Conservation (phyloP, 331 rosid species). For the Malus hybrid region DNA sequence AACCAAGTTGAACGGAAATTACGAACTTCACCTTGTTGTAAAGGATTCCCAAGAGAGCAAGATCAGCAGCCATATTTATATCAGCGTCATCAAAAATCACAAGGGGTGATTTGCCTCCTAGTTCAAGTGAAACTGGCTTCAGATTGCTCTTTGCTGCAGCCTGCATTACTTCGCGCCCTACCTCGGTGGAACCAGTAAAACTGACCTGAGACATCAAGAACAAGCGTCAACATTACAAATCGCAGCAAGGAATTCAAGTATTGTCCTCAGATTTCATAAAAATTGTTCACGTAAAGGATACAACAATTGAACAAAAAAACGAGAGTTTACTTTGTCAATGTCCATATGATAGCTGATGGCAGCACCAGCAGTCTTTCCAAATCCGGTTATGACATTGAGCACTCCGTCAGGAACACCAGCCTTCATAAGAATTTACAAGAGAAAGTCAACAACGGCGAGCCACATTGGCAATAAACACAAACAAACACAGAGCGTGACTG, state of each 20-base stretch:
- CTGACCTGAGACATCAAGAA: conserved; percentile 37
- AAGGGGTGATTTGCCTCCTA: conserved; percentile 87
- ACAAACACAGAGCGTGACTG: background rate
- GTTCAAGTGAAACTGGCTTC: conserved; percentile 69
- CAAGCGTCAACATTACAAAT: background rate
- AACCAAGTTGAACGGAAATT: background rate
- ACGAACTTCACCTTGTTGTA: conserved; percentile 45
- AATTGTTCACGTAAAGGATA: background rate
- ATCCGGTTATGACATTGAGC: conserved; percentile 76
- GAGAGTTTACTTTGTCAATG: conserved; percentile 53
- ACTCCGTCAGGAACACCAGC: conserved; percentile 96
- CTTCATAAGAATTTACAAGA: conserved; percentile 18
- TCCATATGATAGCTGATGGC: conserved; percentile 75
- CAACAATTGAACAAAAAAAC: background rate
- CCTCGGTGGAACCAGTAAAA: conserved; percentile 75
- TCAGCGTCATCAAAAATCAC: conserved; percentile 74
- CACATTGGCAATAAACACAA: background rate
- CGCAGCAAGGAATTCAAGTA: background rate
- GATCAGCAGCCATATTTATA: conserved; percentile 1
- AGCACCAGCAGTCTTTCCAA: conserved; percentile 73
- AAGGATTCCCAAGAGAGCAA: conserved; percentile 50
- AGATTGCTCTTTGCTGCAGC: conserved; percentile 75
- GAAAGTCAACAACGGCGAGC: background rate
- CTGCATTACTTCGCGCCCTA: conserved; percentile 65
- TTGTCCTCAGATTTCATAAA: background rate